Conservation (phyloP, 441 rosid genomes). For the Breynia disticha region DNA sequence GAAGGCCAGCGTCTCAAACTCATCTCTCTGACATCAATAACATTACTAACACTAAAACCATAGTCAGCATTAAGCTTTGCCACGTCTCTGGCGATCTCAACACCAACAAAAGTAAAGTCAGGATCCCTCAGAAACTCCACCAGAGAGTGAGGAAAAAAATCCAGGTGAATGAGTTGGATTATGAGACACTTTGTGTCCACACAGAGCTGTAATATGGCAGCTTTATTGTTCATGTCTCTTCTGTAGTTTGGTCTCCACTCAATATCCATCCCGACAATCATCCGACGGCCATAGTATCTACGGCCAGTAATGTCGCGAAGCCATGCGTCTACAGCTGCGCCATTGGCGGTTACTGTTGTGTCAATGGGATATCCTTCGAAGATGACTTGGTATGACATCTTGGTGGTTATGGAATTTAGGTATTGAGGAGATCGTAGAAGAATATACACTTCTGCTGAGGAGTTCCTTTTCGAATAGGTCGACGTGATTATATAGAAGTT, state of each 20-base stretch:
- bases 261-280: slow-evolving; percentile 25
- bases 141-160: slow-evolving; percentile 16
- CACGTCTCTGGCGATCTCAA: slow-evolving; percentile 18
- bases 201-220: slow-evolving; percentile 27
- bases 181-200: slow-evolving; percentile 25
- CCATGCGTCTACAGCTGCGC: slow-evolving; percentile 17
- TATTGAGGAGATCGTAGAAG: too few species aligned
- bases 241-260: slow-evolving; percentile 27
- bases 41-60: slow-evolving; percentile 8
- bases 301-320: slow-evolving; percentile 4
- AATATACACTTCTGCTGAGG: too few species aligned
- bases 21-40: slow-evolving; percentile 18
- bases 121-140: slow-evolving; percentile 9
- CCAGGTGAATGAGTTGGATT: slow-evolving; percentile 22
- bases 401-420: too few species aligned
- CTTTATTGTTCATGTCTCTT: slow-evolving; percentile 3
- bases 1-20: slow-evolving; percentile 9
- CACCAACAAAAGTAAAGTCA: slow-evolving; percentile 18
- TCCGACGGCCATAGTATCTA: background rate
- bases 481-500: too few species aligned
- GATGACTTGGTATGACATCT: background rate
- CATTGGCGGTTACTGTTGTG: slow-evolving; percentile 16
- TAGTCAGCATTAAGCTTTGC: slow-evolving; percentile 20
- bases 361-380: slow-evolving; percentile 11
- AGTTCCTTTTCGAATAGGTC: too few species aligned